Base-by-base conservation (phyloP, 2,329 filamentous ascomycete species). In the Paracoccidioides lutzii region DNA sequence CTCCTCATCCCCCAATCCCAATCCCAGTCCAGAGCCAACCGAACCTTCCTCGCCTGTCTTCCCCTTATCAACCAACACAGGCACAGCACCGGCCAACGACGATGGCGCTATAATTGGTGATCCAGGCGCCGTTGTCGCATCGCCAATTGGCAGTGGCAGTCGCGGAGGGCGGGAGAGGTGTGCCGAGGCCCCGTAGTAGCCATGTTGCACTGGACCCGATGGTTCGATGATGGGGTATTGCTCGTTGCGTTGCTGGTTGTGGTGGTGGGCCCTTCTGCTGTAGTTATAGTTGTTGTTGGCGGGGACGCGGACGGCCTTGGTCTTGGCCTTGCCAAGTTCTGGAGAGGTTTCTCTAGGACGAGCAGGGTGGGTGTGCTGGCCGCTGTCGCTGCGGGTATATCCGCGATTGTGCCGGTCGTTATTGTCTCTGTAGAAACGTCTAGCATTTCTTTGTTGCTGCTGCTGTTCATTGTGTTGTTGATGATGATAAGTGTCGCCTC, bases 131-230 rank as follows among this genome's bases (percentile, higher is more conserved):
- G 93, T 85, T 12, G 87, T 80, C 68, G 95, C 90, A 75, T 96
- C 88, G 64, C 94, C 90, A 64, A 97, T 96, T 55, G 91, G 90
- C 57, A 97, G 81, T 57, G 91, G 91, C 65, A 97, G 77, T 58
- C 91, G 85, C 52, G 91, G 91, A 48, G 91, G 91, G n/a, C 74
- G 66, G 69, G 76, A 68, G 52, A 74, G 64, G 63, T 75, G 68
- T 53, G 71, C 65, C 12, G 69, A 69, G 4, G 68, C 63, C 54
- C 63, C 69, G 61, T 73, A 73, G 60, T 73, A 73, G 71, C 73
- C 75, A 76, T 71, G 79, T 68, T 63, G 70, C 65, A 68, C 69
- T 43, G 73, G 73, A n/a, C 67, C 74, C 35, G 74, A 75, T 38
- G 73, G 69, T 58, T 66, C 63, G 57, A 69, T 62, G 59, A 61